Percentiles rank a stretch among this genome's conserved stretches.
phyloP scores from a whole-genome alignment of 1,284 basidiomycete species.

The Apiotrichum brassicae region DNA sequence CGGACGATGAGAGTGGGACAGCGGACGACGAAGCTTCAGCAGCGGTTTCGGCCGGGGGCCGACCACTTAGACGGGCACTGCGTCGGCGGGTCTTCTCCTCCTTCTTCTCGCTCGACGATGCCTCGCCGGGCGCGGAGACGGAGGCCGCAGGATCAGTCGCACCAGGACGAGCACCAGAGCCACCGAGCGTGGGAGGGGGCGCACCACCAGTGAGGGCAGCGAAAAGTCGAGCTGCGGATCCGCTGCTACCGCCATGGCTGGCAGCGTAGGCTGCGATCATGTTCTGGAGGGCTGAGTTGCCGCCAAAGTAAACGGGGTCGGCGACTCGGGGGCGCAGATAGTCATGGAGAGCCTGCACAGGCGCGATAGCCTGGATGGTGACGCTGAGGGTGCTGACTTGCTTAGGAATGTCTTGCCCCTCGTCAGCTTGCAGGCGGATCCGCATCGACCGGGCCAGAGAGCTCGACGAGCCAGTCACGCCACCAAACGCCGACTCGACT shows the following conservation, averaged over 20 bases:
- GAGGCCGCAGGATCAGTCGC: conserved; percentile 34
- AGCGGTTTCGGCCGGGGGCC: conserved; percentile 47
- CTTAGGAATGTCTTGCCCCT: conserved; percentile 77
- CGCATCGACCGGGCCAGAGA: conserved; percentile 52
- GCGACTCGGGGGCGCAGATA: conserved; percentile 84
- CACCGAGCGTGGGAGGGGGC: conserved; percentile 15
- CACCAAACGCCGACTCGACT: conserved; percentile 65
- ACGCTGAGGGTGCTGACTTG: conserved; percentile 82
- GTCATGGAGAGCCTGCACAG: conserved; percentile 89
- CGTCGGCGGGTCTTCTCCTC: conserved; percentile 55
- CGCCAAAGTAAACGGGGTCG: conserved; percentile 56
- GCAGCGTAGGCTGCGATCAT: conserved; percentile 84
- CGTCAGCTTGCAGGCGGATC: conserved; percentile 75
- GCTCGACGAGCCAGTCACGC: conserved; percentile 15
- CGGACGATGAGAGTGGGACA: conserved; percentile 3
- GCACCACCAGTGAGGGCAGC: conserved; percentile 43
- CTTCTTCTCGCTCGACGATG: conserved; percentile 7
- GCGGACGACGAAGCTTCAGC: conserved; percentile 2
- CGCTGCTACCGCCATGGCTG: conserved; percentile 15
- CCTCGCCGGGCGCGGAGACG: conserved; percentile 37
- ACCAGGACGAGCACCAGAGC: conserved; percentile 5
- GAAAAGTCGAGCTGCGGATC: conserved; percentile 53
- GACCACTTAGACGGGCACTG: conserved; percentile 71
- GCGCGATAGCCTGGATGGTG: conserved; percentile 93
- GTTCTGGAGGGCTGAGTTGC: conserved; percentile 57